phyloP scores from a whole-genome alignment of 106 monocot species.

The Alisma plantagoaquatica region DNA sequence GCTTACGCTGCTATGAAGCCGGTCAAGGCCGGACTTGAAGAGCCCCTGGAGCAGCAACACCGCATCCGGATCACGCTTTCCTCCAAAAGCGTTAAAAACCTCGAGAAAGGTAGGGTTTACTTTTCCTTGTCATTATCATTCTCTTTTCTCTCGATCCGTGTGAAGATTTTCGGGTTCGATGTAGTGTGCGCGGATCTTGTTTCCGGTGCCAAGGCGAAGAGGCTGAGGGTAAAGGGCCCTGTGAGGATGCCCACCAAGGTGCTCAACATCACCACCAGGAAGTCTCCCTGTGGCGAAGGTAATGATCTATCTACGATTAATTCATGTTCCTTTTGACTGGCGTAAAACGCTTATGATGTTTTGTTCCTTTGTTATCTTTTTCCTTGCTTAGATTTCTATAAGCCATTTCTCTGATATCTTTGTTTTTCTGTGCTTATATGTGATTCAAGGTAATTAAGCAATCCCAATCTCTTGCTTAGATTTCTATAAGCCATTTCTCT shows the following conservation, averaged over 20 bases:
- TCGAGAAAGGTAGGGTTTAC: background rate
- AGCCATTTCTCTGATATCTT: no score
- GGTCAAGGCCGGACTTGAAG: background rate
- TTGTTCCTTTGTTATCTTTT: no score
- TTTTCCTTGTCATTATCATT: background rate
- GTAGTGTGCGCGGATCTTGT: slow-evolving; percentile 10
- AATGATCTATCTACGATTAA: no score
- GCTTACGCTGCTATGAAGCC: background rate
- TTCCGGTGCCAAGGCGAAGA: slow-evolving; percentile 10
- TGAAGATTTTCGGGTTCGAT: background rate
- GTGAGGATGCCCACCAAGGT: slow-evolving; percentile 20
- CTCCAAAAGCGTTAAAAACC: background rate
- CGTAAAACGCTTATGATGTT: no score
- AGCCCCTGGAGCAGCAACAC: background rate
- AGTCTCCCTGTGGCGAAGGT: slow-evolving; percentile 24
- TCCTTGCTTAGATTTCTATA: no score
- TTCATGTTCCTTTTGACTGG: no score
- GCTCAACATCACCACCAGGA: slow-evolving; percentile 18
- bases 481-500: no score
- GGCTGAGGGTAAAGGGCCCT: slow-evolving; percentile 11
- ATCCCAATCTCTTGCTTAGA: no score
- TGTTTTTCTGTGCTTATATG: no score
- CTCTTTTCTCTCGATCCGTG: background rate
- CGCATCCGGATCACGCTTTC: no score
- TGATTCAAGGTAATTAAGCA: no score